These are phyloP conservation scores for Lithospermum erythrorhizon DNA, from an alignment of 257 asterid genomes.

Conservation along the genomic window DNA sequence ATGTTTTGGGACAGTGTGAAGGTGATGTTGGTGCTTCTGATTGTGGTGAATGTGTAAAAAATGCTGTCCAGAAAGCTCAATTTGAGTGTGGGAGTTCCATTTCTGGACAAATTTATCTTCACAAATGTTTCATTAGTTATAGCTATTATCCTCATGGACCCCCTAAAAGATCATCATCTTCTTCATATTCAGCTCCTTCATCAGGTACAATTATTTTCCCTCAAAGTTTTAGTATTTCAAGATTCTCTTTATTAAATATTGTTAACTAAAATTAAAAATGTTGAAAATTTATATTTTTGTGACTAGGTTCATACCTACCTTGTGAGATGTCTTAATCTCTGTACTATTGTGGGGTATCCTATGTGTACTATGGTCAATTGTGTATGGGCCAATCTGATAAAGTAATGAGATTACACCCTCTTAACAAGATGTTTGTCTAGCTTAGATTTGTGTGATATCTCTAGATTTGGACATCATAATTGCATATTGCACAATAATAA, in stretches of 20 bases:
- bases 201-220: constrained; percentile 30
- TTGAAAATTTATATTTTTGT: too few species aligned
- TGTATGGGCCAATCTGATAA: constrained; percentile 17
- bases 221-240: too few species aligned
- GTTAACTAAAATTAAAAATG: too few species aligned
- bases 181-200: constrained; percentile 47
- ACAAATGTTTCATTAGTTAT: constrained; percentile 72
- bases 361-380: constrained; percentile 7
- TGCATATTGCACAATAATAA: constrained; percentile 5
- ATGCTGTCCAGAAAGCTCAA: constrained; percentile 85
- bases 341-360: constrained; percentile 4
- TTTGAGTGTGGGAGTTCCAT: constrained; percentile 93
- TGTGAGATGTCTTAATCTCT: constrained; percentile 23
- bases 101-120: constrained; percentile 76
- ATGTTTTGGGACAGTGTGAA: constrained; percentile 89
- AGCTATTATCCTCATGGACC: constrained; percentile 57
- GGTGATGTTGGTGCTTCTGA: constrained; percentile 80
- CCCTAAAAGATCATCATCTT: constrained; percentile 58
- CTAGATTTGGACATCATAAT: constrained; percentile 6
- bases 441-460: constrained; percentile 37
- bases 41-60: constrained; percentile 79
- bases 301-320: constrained; percentile 6
- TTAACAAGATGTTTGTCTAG: constrained; percentile 48
- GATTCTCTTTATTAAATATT: not conserved
- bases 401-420: constrained; percentile 19